Evolutionary conservation across 257 asterid species (phyloP).

Genomic region (Jasminum sambac): DNA sequence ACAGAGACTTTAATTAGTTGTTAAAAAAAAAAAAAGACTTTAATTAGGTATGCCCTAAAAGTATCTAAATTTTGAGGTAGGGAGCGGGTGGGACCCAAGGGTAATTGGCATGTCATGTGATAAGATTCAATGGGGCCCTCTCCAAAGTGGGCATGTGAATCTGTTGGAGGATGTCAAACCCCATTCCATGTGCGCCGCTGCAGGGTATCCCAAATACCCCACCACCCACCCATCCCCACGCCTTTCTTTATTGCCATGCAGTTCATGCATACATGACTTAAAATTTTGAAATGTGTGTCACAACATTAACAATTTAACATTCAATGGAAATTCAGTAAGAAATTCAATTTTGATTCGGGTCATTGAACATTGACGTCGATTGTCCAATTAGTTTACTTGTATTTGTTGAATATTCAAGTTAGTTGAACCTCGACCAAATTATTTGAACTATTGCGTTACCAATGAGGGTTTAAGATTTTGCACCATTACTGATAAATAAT

Average conservation of each 20-base stretch:
- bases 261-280: background rate
- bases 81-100: constrained; percentile 27
- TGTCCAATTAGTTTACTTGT: background rate
- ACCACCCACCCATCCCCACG: background rate
- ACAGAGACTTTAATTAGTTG: no score
- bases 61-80: background rate
- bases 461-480: no score
- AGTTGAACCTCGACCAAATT: background rate
- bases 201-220: constrained; percentile 20
- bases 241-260: background rate
- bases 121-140: constrained; percentile 38
- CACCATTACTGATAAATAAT: no score
- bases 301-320: no score
- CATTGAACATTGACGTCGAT: no score
- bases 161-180: constrained; percentile 49
- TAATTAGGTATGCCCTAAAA: background rate
- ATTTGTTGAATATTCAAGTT: background rate
- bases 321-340: no score
- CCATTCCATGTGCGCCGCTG: constrained; percentile 54
- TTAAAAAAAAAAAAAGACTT: no score
- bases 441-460: background rate
- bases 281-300: no score
- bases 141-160: constrained; percentile 46
- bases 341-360: no score
- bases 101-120: constrained; percentile 37